Evolutionary conservation across 2,329 filamentous ascomycete species (phyloP).

Genomic region (Ophiostoma quercus): DNA sequence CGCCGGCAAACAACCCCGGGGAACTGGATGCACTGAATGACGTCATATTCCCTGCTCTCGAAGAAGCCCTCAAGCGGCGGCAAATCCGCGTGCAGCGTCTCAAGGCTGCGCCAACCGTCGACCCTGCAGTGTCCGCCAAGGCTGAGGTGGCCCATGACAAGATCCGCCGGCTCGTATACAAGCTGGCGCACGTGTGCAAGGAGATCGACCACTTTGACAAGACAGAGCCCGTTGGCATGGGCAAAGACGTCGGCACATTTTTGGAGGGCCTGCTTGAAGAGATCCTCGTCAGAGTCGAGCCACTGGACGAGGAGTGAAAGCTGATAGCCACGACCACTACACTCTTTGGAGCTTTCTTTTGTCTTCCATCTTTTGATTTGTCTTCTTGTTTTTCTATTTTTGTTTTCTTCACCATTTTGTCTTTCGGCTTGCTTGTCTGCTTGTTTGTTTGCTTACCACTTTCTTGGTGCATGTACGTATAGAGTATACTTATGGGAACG

Average conservation of each 20-base stretch:
- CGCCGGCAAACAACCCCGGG: conserved; percentile 54
- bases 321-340: neutral
- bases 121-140: conserved; percentile 44
- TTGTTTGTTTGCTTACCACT: neutral
- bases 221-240: conserved; percentile 86
- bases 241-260: conserved; percentile 80
- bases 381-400: neutral
- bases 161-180: conserved; percentile 72
- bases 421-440: too few species aligned
- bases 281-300: conserved; percentile 85
- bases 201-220: conserved; percentile 89
- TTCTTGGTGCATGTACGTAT: conserved; percentile 6
- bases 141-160: conserved; percentile 72
- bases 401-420: neutral
- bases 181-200: conserved; percentile 75
- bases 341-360: neutral
- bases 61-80: conserved; percentile 81
- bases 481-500: conserved; percentile 16
- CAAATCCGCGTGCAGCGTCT: conserved; percentile 55
- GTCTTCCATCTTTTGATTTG: neutral
- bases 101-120: conserved; percentile 32
- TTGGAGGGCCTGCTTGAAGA: conserved; percentile 91
- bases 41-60: conserved; percentile 87
- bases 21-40: conserved; percentile 83
- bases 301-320: conserved; percentile 59